These are phyloP conservation scores for Penicillium verhagenii DNA, from an alignment of 495 filamentous ascomycete genomes.

Conservation along the genomic window DNA sequence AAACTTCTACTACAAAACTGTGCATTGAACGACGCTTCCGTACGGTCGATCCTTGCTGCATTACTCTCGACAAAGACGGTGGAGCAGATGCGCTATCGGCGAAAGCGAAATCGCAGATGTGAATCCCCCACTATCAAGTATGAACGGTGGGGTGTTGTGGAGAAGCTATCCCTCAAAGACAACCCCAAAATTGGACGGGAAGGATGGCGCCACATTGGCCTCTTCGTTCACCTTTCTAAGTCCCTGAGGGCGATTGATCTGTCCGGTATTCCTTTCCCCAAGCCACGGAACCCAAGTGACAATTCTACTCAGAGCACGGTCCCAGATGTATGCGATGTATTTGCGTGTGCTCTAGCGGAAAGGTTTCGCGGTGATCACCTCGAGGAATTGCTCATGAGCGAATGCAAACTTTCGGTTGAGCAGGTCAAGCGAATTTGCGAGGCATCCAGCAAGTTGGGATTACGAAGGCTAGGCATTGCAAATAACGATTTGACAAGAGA, in stretches of 20 bases:
- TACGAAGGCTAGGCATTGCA: constrained; percentile 76
- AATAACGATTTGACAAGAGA: constrained; percentile 73
- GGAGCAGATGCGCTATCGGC: constrained; percentile 49
- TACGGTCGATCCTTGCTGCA: constrained; percentile 82
- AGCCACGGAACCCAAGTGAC: constrained; percentile 21
- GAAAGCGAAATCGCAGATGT: constrained; percentile 32
- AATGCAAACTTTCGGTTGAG: constrained; percentile 68
- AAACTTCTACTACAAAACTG: constrained; percentile 84
- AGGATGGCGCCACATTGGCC: constrained; percentile 87
- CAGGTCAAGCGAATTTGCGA: constrained; percentile 73
- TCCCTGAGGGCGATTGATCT: constrained; percentile 85
- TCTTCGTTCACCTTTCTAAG: constrained; percentile 86
- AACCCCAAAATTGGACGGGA: constrained; percentile 79
- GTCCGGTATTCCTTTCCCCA: constrained; percentile 81
- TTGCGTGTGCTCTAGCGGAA: constrained; percentile 73
- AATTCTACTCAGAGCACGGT: constrained; percentile 1
- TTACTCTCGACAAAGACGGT: constrained; percentile 76
- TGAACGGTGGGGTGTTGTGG: constrained; percentile 67
- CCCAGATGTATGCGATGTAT: constrained; percentile 54
- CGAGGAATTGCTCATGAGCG: constrained; percentile 79
- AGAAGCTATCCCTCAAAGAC: constrained; percentile 86
- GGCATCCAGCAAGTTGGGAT: constrained; percentile 68
- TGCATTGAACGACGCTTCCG: constrained; percentile 78
- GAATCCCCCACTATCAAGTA: constrained; percentile 22
- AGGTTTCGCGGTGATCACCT: constrained; percentile 72